Evolutionary conservation across 1,139 yeast species (phyloP).

Genomic region (Nakaseomyces kungkrabaensis): DNA sequence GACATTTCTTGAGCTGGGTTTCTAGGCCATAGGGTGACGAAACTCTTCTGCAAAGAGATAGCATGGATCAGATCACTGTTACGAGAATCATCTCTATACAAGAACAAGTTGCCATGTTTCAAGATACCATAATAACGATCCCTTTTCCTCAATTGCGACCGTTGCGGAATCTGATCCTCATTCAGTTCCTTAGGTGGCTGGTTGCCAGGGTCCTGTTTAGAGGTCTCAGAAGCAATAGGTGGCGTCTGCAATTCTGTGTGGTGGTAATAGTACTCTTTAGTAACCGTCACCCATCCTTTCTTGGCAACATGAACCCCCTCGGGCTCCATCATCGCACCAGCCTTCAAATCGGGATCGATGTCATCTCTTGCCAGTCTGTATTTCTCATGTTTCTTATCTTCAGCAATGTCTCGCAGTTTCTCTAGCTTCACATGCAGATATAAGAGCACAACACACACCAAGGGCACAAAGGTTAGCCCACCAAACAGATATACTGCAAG

Average conservation of each 20-base stretch:
- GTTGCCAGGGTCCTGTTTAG: conserved; percentile 34
- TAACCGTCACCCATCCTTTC: conserved; percentile 76
- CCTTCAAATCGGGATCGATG: conserved; percentile 37
- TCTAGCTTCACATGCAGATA: conserved; percentile 13
- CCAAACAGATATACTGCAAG: conserved; percentile 48
- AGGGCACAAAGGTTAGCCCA: conserved; percentile 70
- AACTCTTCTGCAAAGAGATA: conserved; percentile 59
- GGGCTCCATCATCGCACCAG: conserved; percentile 55
- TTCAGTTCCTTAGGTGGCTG: conserved; percentile 29
- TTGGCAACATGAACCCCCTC: conserved; percentile 57
- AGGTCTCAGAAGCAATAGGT: conserved; percentile 9
- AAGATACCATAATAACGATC: conserved; percentile 59
- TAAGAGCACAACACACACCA: conserved; percentile 31
- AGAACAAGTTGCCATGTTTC: conserved; percentile 77
- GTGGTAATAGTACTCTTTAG: conserved; percentile 57
- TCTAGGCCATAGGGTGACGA: conserved; percentile 84
- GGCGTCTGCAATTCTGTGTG: conserved; percentile 49
- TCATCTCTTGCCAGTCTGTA: conserved; percentile 11
- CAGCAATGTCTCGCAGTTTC: conserved; percentile 15
- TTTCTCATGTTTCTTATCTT: conserved; percentile 17
- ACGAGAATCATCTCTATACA: conserved; percentile 53
- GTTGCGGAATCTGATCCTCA: conserved; percentile 18
- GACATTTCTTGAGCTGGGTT: conserved; percentile 32
- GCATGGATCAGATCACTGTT: conserved; percentile 61
- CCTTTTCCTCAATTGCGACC: conserved; percentile 33